Conservation (phyloP, 805 yeast genomes). For the Sugiyamaella qingdaonensis region DNA sequence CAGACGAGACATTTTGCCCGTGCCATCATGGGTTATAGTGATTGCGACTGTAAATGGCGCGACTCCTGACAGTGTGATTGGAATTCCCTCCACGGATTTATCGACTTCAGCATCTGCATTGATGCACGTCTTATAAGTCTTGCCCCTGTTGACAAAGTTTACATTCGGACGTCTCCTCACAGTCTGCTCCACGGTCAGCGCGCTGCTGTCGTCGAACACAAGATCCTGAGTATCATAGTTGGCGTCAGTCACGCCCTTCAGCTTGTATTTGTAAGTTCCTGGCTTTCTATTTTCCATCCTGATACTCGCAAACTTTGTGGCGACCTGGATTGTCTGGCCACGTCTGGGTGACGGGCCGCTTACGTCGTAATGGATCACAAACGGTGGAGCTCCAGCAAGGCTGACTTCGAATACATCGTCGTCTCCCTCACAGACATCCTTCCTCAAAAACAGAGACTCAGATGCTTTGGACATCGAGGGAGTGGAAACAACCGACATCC, state of each 20-base stretch:
- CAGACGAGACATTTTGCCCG: slow-evolving; percentile 48
- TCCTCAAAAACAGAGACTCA: slow-evolving; percentile 31
- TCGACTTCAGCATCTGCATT: slow-evolving; percentile 33
- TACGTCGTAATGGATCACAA: slow-evolving; percentile 57
- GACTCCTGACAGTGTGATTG: slow-evolving; percentile 51
- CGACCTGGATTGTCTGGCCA: slow-evolving; percentile 41
- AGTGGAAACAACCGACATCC: slow-evolving; percentile 34
- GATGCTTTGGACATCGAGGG: slow-evolving; percentile 25
- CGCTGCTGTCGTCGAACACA: slow-evolving; percentile 25
- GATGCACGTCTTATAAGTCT: slow-evolving; percentile 49
- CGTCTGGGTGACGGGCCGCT: slow-evolving; percentile 18
- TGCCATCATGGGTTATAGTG: slow-evolving; percentile 54
- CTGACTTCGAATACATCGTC: slow-evolving; percentile 48
- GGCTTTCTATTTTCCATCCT: slow-evolving; percentile 40
- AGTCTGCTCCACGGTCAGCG: slow-evolving; percentile 43
- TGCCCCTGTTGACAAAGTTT: slow-evolving; percentile 44
- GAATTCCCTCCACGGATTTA: slow-evolving; percentile 40
- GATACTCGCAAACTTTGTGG: slow-evolving; percentile 48
- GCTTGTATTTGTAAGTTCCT: slow-evolving; percentile 61
- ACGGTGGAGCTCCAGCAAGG: slow-evolving; percentile 56
- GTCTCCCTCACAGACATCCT: slow-evolving; percentile 45
- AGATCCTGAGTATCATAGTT: slow-evolving; percentile 47
- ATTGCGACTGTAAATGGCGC: slow-evolving; percentile 61
- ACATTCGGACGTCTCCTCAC: slow-evolving; percentile 64
- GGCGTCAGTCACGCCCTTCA: slow-evolving; percentile 62